Conservation (phyloP, 1,284 basidiomycete species). For the Cutaneotrichosporon daszewskae region DNA sequence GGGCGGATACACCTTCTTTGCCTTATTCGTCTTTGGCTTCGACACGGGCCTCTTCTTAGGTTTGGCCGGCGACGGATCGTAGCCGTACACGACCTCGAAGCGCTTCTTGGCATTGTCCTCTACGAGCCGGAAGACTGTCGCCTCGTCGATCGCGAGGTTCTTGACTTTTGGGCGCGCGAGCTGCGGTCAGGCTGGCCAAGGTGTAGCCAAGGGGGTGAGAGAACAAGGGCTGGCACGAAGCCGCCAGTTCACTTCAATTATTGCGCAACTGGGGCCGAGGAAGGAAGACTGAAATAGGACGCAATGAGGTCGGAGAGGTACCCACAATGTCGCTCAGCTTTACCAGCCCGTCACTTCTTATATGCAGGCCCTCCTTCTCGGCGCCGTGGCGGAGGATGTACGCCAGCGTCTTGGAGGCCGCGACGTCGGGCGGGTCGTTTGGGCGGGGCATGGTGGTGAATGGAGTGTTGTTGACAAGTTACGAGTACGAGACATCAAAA, state of each 20-base stretch:
- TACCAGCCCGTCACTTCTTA: slow-evolving; percentile 75
- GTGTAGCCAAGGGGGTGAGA: too few relatives aligned
- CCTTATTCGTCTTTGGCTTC: slow-evolving; percentile 16
- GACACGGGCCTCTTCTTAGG: slow-evolving; percentile 22
- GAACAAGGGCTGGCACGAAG: too few relatives aligned
- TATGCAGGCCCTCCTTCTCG: slow-evolving; percentile 62
- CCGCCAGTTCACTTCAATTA: too few relatives aligned
- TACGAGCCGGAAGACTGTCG: slow-evolving; percentile 64
- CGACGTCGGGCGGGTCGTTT: slow-evolving; percentile 49
- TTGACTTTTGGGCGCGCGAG: slow-evolving; percentile 55
- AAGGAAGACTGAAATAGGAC: too few relatives aligned
- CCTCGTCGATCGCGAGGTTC: slow-evolving; percentile 52
- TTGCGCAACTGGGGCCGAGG: too few relatives aligned
- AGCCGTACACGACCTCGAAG: slow-evolving; percentile 63
- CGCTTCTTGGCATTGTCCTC: slow-evolving; percentile 68
- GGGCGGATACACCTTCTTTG: too few relatives aligned
- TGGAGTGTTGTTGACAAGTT: too few relatives aligned
- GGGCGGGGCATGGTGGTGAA: slow-evolving; percentile 39
- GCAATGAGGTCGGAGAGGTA: slow-evolving; percentile 20
- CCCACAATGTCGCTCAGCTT: slow-evolving; percentile 66
- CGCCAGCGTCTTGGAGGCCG: slow-evolving; percentile 69
- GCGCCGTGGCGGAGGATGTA: slow-evolving; percentile 83
- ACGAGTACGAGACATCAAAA: too few relatives aligned
- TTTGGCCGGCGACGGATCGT: slow-evolving; percentile 46
- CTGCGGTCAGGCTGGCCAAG: slow-evolving; percentile 43